Base-by-base conservation (phyloP, 2,329 filamentous ascomycete genomes). In the Lachnellula occidentalis region DNA sequence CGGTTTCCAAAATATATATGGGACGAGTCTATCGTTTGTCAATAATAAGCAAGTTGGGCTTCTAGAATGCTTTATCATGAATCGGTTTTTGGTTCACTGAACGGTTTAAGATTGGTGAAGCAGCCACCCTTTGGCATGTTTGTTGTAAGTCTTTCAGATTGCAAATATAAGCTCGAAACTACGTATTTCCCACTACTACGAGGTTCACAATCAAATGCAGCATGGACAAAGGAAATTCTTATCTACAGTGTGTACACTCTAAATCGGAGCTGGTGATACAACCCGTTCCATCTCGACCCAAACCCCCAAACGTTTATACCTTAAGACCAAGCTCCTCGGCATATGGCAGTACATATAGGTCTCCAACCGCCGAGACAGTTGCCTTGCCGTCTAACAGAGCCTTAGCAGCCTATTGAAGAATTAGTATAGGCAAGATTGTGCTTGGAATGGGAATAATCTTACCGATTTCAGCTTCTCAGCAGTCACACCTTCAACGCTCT, bases 311-410 rank as follows among this genome's bases (percentile, higher is more conserved):
- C 53, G 45, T 83, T 82, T 95, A 99, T 82, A 96, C 90, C 73
- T 86, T 90, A 71, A 99, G 82, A 66, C 92, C 95, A 72, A 99
- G 80, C 71, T 99, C 94, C 76, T 92, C 89, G 63, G 91, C 94
- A 71, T 87, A 99, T 55, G 94, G 94, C 70, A 99, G 84, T 67
- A 87, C 81, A 74, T 90, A 87, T 66, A 99, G 81, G 72, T 99
- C 94, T 73, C 94, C 94, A 60, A 97, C 91, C 56, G 90, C 81
- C 59, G 90, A 87, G 60, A 96, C 88, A 51, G 90, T 87, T 50
- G 92, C 92, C 81, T 92, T 97, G 74, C 84, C 85, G 64, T 92
- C 87, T 62, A 97, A 78, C 65, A 96, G 81, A 70, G 86, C 78
- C 80, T 96, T 95, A 69, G 92, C 92, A 69, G 87, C 84, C 92